Percentiles rank a stretch among this genome's conserved stretches.
These are phyloP conservation scores for Boletus rufocinnamomeus DNA, from an alignment of 768 basidiomycete genomes.

Conservation along the genomic window DNA sequence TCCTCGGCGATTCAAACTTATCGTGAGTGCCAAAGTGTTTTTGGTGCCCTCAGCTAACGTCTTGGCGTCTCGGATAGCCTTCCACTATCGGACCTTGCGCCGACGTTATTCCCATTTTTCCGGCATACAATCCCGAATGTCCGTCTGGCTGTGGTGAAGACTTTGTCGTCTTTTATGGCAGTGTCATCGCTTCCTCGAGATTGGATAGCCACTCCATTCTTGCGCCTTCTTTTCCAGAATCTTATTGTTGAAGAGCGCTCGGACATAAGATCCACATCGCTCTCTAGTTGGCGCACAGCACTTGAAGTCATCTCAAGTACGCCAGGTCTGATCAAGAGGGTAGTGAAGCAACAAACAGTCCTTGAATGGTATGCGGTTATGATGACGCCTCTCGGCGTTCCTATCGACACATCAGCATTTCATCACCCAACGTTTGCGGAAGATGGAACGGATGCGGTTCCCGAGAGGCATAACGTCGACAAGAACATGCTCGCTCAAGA, in stretches of 20 bases:
- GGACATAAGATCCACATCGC: conserved; percentile 77
- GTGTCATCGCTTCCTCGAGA: conserved; percentile 71
- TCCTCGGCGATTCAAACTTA: conserved; percentile 65
- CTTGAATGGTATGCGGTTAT: conserved; percentile 85
- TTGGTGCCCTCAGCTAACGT: conserved; percentile 8
- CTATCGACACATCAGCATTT: conserved; percentile 71
- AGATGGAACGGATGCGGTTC: conserved; percentile 43
- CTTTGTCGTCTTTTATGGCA: conserved; percentile 82
- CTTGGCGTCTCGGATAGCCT: conserved; percentile 44
- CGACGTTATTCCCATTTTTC: conserved; percentile 93
- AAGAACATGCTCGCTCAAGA: conserved; percentile 95
- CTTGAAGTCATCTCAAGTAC: conserved; percentile 53
- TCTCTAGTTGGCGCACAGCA: conserved; percentile 73
- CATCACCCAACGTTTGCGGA: conserved; percentile 57
- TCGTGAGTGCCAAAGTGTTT: conserved; percentile 55
- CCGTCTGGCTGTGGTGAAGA: conserved; percentile 89
- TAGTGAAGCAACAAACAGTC: conserved; percentile 59
- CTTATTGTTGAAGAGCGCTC: conserved; percentile 86
- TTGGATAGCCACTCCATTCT: conserved; percentile 78
- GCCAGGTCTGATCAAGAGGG: conserved; percentile 50
- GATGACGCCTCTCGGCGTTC: conserved; percentile 87
- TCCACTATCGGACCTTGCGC: conserved; percentile 79
- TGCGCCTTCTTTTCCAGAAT: conserved; percentile 91
- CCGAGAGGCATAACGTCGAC: conserved; percentile 90
- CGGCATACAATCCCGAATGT: conserved; percentile 95